Conservation (phyloP, 352 stramenopile genomes). For the Globisporangium barbulae region DNA sequence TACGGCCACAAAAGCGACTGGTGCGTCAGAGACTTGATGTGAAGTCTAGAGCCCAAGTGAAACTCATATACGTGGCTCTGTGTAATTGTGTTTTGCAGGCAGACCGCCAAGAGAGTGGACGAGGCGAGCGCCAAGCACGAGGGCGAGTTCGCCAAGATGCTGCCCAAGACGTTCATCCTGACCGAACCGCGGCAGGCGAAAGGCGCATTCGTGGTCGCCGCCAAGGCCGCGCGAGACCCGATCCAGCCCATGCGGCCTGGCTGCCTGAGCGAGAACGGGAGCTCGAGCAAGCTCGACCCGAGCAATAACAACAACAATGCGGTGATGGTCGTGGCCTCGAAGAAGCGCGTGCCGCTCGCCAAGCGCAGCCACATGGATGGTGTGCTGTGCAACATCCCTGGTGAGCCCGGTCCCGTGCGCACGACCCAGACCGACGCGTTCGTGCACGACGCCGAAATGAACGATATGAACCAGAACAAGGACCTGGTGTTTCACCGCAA, state of each 20-base stretch:
- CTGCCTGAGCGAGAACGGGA: constrained; percentile 37
- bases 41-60: neutral
- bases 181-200: constrained; percentile 44
- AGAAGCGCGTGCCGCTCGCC: constrained; percentile 47
- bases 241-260: constrained; percentile 48
- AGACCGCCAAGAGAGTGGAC: constrained; percentile 36
- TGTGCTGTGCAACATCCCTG: constrained; percentile 56
- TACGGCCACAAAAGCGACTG: constrained; percentile 68
- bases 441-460: constrained; percentile 70
- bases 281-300: constrained; percentile 9
- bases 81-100: constrained; percentile 28
- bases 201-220: constrained; percentile 44
- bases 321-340: constrained; percentile 12
- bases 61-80: neutral
- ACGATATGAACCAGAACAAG: constrained; percentile 74
- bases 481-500: constrained; percentile 75
- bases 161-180: constrained; percentile 65
- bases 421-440: constrained; percentile 56
- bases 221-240: constrained; percentile 47
- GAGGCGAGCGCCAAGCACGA: constrained; percentile 41
- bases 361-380: constrained; percentile 83
- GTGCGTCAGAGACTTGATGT: constrained; percentile 25
- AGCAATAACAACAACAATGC: constrained; percentile 6
- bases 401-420: constrained; percentile 21
- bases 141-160: constrained; percentile 39